Evolutionary conservation across 164 flowering plant species (phyloP).

Genomic region (Liriodendron chinense): DNA sequence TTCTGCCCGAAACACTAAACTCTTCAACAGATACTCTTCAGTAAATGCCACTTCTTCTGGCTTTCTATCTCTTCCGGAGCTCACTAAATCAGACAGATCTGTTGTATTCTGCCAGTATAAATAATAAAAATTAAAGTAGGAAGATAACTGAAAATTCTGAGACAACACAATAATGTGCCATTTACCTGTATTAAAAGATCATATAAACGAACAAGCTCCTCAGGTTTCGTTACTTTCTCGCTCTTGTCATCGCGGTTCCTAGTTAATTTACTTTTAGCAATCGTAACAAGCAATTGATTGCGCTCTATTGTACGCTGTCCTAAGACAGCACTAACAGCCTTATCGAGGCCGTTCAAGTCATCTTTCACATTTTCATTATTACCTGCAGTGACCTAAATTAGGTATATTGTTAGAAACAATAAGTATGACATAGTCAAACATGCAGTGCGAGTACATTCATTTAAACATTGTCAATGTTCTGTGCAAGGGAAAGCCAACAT

Average conservation of each 20-base stretch:
- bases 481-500: neutral
- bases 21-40: conserved; percentile 71
- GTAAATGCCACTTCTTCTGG: conserved; percentile 78
- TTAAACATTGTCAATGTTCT: neutral
- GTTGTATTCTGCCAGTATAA: conserved; percentile 61
- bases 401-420: conserved; percentile 13
- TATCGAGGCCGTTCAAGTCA: conserved; percentile 90
- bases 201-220: conserved; percentile 92
- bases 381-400: conserved; percentile 74
- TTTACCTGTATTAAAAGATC: conserved; percentile 89
- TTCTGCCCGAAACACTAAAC: conserved; percentile 78
- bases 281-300: conserved; percentile 72
- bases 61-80: conserved; percentile 90
- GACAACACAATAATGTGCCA: neutral
- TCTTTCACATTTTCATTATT: conserved; percentile 86
- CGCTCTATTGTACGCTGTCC: conserved; percentile 90
- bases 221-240: conserved; percentile 85
- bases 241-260: conserved; percentile 67
- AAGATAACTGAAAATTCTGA: neutral
- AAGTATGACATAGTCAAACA: neutral
- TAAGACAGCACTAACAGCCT: conserved; percentile 87
- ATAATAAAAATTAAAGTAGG: neutral
- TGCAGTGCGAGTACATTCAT: neutral
- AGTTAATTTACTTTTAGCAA: conserved; percentile 69
- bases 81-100: conserved; percentile 90